Evolutionary conservation across 2,329 filamentous ascomycete genomes (phyloP).

Genomic region (Penicillium verrucosum): DNA sequence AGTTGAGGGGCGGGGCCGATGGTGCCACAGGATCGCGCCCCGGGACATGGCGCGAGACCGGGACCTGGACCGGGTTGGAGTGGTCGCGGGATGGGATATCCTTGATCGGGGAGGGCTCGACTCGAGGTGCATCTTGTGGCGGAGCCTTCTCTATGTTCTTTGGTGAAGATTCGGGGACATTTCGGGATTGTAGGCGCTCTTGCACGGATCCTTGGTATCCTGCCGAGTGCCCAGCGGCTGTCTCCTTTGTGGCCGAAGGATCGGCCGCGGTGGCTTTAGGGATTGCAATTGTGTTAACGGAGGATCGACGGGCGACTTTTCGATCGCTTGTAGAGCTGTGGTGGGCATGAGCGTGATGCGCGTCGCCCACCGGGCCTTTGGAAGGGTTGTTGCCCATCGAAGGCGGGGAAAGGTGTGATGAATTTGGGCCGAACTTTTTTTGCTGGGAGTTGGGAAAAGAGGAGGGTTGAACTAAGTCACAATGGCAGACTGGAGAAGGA

Average conservation of each 20-base stretch:
- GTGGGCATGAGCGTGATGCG: slow-evolving; percentile 26
- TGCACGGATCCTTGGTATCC: slow-evolving; percentile 38
- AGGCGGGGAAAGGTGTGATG: slow-evolving; percentile 23
- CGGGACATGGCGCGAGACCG: slow-evolving; percentile 29
- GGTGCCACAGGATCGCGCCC: slow-evolving; percentile 36
- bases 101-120: slow-evolving; percentile 20
- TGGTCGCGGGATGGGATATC: slow-evolving; percentile 32
- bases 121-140: slow-evolving; percentile 21
- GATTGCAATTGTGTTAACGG: slow-evolving; percentile 39
- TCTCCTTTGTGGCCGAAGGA: slow-evolving; percentile 44
- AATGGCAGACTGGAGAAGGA: slow-evolving; percentile 23
- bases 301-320: slow-evolving; percentile 41
- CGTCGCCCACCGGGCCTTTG: slow-evolving; percentile 39
- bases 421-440: slow-evolving; percentile 3
- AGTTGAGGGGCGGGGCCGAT: slow-evolving; percentile 49
- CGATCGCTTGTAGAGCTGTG: slow-evolving; percentile 32
- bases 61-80: slow-evolving; percentile 42
- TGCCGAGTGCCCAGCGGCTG: slow-evolving; percentile 40
- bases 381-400: slow-evolving; percentile 51
- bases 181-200: slow-evolving; percentile 42
- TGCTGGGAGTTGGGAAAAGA: slow-evolving; percentile 8
- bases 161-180: slow-evolving; percentile 32
- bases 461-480: slow-evolving; percentile 7
- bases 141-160: slow-evolving; percentile 25
- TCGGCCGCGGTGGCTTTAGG: slow-evolving; percentile 43